Conservation (phyloP, 306 rosid species). For the Pyrus pyrifolia region DNA sequence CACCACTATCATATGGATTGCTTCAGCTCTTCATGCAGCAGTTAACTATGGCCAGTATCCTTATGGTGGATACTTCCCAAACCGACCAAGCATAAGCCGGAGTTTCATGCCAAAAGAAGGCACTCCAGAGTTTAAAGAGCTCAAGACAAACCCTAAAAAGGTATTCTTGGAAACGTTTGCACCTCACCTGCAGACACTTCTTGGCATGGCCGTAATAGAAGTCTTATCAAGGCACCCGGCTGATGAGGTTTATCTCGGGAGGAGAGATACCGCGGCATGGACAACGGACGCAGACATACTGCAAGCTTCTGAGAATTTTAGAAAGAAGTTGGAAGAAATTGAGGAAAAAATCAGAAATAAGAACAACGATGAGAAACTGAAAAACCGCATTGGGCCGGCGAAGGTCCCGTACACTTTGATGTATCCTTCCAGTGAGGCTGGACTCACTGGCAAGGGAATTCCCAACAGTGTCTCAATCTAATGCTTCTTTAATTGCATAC, state of each 20-base stretch:
- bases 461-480: conserved; percentile 19
- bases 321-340: conserved; percentile 34
- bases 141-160: conserved; percentile 28
- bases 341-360: conserved; percentile 29
- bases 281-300: conserved; percentile 39
- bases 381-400: conserved; percentile 54
- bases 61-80: conserved; percentile 50
- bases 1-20: conserved; percentile 45
- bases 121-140: conserved; percentile 38
- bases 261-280: conserved; percentile 48
- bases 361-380: conserved; percentile 45
- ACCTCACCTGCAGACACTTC: conserved; percentile 33
- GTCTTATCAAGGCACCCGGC: conserved; percentile 50
- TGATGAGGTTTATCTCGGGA: conserved; percentile 46
- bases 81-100: conserved; percentile 50
- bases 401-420: conserved; percentile 64
- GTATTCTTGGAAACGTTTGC: conserved; percentile 42
- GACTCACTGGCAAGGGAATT: conserved; percentile 60
- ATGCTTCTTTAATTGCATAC: background rate
- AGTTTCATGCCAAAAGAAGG: conserved; percentile 45
- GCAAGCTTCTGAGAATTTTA: conserved; percentile 45
- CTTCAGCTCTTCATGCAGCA: conserved; percentile 66
- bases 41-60: conserved; percentile 59
- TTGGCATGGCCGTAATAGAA: conserved; percentile 42
- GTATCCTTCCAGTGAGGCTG: conserved; percentile 46